Evolutionary conservation across 2,329 filamentous ascomycete genomes (phyloP).

Genomic region (Aphanoascus verrucosus): DNA sequence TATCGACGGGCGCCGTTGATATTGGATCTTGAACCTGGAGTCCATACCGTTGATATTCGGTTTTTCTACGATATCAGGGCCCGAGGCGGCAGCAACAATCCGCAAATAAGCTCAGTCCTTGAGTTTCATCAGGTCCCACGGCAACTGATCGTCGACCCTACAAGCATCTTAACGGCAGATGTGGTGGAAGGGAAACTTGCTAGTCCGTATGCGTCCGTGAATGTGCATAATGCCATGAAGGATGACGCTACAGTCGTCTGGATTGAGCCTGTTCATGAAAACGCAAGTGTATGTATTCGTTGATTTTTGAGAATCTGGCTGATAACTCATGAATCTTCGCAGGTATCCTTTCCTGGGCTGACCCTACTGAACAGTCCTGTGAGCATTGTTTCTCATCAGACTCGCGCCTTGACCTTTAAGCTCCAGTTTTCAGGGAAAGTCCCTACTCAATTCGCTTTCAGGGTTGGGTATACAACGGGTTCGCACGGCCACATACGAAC

Average conservation of each 20-base stretch:
- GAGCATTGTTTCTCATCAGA: slow-evolving; percentile 26
- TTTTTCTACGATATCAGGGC: slow-evolving; percentile 47
- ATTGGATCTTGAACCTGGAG: slow-evolving; percentile 40
- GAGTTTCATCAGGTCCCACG: slow-evolving; percentile 23
- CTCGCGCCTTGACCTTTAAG: slow-evolving; percentile 26
- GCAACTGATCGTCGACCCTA: slow-evolving; percentile 24
- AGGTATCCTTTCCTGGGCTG: background rate
- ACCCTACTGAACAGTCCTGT: slow-evolving; percentile 1
- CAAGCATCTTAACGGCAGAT: slow-evolving; percentile 41
- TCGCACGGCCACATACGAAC: background rate
- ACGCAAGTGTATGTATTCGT: slow-evolving; percentile 2
- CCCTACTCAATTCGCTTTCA: slow-evolving; percentile 15
- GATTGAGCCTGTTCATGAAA: slow-evolving; percentile 17
- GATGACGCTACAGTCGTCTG: slow-evolving; percentile 17
- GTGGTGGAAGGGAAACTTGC: slow-evolving; percentile 40
- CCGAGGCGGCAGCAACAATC: slow-evolving; percentile 43
- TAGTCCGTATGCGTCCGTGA: slow-evolving; percentile 40
- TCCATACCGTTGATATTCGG: slow-evolving; percentile 43
- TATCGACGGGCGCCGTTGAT: slow-evolving; percentile 43
- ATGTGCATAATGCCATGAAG: slow-evolving; percentile 38
- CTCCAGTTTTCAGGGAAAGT: slow-evolving; percentile 14
- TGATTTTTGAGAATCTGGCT: background rate
- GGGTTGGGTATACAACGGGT: slow-evolving; percentile 16
- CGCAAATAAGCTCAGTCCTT: slow-evolving; percentile 36
- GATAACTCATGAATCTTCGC: background rate